Evolutionary conservation across 805 yeast genomes (phyloP).

Genomic region (Nakazawaea molendinolei): DNA sequence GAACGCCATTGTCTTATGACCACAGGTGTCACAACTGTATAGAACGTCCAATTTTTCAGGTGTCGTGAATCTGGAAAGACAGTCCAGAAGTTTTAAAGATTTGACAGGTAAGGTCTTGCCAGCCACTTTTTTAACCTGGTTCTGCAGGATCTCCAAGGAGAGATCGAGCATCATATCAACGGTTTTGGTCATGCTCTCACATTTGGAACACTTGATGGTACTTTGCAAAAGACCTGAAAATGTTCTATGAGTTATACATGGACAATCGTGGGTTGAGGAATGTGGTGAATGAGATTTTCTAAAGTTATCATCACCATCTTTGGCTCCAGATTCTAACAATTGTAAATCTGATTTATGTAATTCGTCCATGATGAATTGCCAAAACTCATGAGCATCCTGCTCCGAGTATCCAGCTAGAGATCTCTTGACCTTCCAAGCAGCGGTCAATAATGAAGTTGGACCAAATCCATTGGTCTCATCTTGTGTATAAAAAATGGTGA

Average conservation of each 20-base stretch:
- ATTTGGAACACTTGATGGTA: constrained; percentile 65
- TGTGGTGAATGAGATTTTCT: constrained; percentile 9
- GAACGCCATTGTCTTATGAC: constrained; percentile 52
- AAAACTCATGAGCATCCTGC: constrained; percentile 98
- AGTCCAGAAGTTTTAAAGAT: constrained; percentile 38
- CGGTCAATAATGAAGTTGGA: constrained; percentile 69
- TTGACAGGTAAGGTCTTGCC: constrained; percentile 11
- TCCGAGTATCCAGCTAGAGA: constrained; percentile 92
- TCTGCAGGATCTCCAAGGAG: constrained; percentile 59
- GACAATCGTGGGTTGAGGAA: constrained; percentile 33
- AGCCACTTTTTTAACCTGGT: constrained; percentile 24
- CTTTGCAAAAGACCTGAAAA: constrained; percentile 83
- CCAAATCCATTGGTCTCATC: constrained; percentile 65
- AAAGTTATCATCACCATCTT: not conserved
- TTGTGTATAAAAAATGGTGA: constrained; percentile 66
- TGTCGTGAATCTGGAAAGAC: constrained; percentile 71
- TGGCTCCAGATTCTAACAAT: constrained; percentile 14
- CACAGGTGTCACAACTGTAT: constrained; percentile 67
- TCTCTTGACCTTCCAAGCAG: constrained; percentile 82
- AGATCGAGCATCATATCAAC: constrained; percentile 88
- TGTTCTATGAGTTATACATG: constrained; percentile 75
- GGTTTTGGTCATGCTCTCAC: constrained; percentile 58
- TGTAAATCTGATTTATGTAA: constrained; percentile 48
- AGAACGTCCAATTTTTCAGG: constrained; percentile 70
- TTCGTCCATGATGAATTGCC: constrained; percentile 87